Percentiles rank a stretch among this genome's conserved stretches.
Evolutionary conservation across 257 asterid species (phyloP).

Genomic region (Penstemon newberryi): DNA sequence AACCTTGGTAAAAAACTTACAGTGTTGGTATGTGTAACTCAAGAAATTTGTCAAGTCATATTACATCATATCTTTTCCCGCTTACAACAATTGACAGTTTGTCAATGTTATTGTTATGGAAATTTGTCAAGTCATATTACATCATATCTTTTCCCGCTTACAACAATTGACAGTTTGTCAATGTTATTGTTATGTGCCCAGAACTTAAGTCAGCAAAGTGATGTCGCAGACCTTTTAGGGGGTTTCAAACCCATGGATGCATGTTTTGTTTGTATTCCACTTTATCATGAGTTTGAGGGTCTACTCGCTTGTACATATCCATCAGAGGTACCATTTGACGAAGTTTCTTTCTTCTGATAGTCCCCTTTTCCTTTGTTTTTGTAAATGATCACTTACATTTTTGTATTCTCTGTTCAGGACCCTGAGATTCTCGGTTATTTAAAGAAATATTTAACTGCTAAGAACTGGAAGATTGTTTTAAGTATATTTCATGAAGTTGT

Average conservation of each 20-base stretch:
- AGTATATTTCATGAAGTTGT: conserved; percentile 58
- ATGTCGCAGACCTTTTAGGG: conserved; percentile 82
- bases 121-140: conserved; percentile 4
- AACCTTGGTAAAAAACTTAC: conserved; percentile 82
- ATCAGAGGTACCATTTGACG: conserved; percentile 50
- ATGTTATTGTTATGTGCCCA: conserved; percentile 39
- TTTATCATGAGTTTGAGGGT: conserved; percentile 71
- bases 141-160: conserved; percentile 13
- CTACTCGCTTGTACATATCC: conserved; percentile 63
- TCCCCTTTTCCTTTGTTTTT: conserved; percentile 2
- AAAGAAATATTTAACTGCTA: conserved; percentile 41
- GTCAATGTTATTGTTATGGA: conserved; percentile 22
- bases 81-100: conserved; percentile 15
- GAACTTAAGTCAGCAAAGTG: conserved; percentile 98
- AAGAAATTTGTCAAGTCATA: background rate
- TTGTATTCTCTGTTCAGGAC: conserved; percentile 45
- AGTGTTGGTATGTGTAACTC: conserved; percentile 70
- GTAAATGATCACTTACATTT: conserved; percentile 19
- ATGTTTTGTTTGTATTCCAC: conserved; percentile 65
- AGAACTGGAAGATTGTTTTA: conserved; percentile 77
- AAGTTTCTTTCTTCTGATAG: background rate
- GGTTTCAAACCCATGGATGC: conserved; percentile 93
- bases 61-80: conserved; percentile 13
- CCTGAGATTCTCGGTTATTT: conserved; percentile 44
- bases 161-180: conserved; percentile 16